phyloP scores from a whole-genome alignment of 2,329 filamentous ascomycete species.

The Thielaviopsis populi region DNA sequence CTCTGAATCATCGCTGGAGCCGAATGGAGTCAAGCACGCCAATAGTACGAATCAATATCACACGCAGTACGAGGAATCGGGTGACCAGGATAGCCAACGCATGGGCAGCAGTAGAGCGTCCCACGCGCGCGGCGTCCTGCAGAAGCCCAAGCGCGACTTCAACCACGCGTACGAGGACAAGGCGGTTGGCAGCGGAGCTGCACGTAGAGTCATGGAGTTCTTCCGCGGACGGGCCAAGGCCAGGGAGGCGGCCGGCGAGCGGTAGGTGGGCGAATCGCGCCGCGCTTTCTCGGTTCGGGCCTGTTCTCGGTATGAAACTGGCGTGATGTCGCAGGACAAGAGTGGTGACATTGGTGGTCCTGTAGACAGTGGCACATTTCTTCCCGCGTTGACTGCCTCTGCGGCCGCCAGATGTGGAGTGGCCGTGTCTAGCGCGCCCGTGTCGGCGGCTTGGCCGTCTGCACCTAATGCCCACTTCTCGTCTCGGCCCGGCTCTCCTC shows the following conservation, averaged over 20 bases:
- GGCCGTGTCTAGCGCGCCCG: not conserved
- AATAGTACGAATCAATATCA: constrained; percentile 31
- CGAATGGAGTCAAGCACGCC: constrained; percentile 16
- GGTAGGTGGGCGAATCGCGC: constrained; percentile 15
- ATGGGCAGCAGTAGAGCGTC: constrained; percentile 22
- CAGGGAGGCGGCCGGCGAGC: constrained; percentile 16
- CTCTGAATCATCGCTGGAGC: constrained; percentile 40
- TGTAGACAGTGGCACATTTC: not conserved
- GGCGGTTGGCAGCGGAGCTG: constrained; percentile 60
- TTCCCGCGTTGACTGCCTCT: not conserved
- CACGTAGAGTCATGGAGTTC: constrained; percentile 94
- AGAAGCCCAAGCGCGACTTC: constrained; percentile 71
- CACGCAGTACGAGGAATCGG: constrained; percentile 27
- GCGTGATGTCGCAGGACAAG: not conserved
- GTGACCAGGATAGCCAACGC: constrained; percentile 28
- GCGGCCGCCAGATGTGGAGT: not conserved
- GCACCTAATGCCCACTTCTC: too few relatives aligned
- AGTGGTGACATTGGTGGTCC: not conserved
- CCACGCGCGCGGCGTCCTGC: constrained; percentile 41
- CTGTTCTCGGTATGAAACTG: not conserved
- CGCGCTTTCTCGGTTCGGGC: constrained; percentile 13
- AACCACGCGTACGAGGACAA: constrained; percentile 75
- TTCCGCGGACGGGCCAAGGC: constrained; percentile 78
- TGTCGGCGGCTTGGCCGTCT: not conserved
- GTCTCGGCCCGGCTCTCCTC: not conserved